Base-by-base conservation (phyloP, 495 filamentous ascomycete species). In the Cairneyella variabilis region DNA sequence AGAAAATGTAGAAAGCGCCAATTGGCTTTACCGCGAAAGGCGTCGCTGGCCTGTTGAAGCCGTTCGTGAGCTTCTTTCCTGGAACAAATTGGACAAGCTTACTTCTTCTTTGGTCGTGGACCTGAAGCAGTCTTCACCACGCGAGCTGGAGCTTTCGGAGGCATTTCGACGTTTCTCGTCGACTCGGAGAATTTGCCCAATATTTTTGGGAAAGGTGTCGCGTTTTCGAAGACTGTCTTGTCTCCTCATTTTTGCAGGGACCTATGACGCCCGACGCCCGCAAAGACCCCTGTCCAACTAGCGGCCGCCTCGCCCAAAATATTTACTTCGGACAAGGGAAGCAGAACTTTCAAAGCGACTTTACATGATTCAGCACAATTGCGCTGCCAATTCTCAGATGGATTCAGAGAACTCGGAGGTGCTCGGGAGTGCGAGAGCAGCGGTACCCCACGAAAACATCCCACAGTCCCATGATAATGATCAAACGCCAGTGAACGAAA, bases 1-100 rank as follows among this genome's bases (percentile, higher is more conserved):
- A 72, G 54, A 91, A 91, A 51, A 88, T 63, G 60, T 89, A 90
- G 66, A 96, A 89, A 1, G 85, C 83, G 32, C 78, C 73, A 54
- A 90, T 85, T 37, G 88, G 80, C 48, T 85, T 76, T 45, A 92
- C 76, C 55, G 77, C 77, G 66, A 86, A 88, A 25, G 76, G 72
- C 25, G 81, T 73, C 5, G 77, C 71, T 39, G 76, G 67, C 57
- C 58, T 61, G 41, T 54, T 51, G 48, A 38, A 30, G 42, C 21
- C 12, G 28, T 34, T 49, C 40, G 53, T 23, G 23, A 36, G 12
- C 4, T 25, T 22, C 21, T 56, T 10, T 43, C n/a, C 41, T 43
- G 27, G 3, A 4, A 27, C 8, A 12, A 20, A 39, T 22, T 10
- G 14, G 34, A 30, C 17, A 27, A 26, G 22, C 51, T 48, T 42